Evolutionary conservation across 2,329 filamentous ascomycete species (phyloP), one percentile per base, ranked within the genome.

Genomic region (Laburnicola sp.): DNA sequence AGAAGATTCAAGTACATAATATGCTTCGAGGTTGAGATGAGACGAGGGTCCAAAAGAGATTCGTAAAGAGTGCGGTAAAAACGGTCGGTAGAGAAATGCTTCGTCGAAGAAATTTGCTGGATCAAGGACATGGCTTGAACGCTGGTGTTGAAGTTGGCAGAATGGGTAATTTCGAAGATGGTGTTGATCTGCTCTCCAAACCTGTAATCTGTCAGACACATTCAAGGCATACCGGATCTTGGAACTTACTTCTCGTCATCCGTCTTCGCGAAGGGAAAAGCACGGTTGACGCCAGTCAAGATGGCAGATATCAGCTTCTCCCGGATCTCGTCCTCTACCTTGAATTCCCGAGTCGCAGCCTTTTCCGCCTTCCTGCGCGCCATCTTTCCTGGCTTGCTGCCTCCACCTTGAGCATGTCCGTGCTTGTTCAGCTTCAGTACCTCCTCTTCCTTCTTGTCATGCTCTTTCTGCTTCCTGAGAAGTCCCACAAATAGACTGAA

Each of bases 121-220:
- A 99, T 95, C 41, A 99, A 79, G 76, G 96, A 88, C 58, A 99
- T 82, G 30, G 94, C 93, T 74, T 99, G 94, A 32, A 99, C 90
- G 69, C 91, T 94, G 0, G 94, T 99, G 76, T 97, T 99, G 82
- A 99, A 97, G 74, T 99, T 99, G 50, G 93, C 91, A 0, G 93
- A 97, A 74, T 99, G 94, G 0, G 94, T 96, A 65, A 99, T 94
- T 64, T 86, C 87, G 81, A 97, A 99, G 25, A 99, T 82, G 2
- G 93, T 97, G 69, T 97, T 88, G 50, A 99, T 83, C 67, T 99
- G 93, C 51, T 87, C 86, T 66, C 95, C 89, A 59, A 97, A 84
- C 23, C 86, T 88, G 27, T 9, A 23, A 2, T 23, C n/a, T 46
- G 51, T 60, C 48, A 62, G 50, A 45, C 32, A 4, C 4, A 31